These are phyloP conservation scores for Thermoascus crustaceus DNA, from an alignment of 2,329 filamentous ascomycete genomes.

Conservation along the genomic window DNA sequence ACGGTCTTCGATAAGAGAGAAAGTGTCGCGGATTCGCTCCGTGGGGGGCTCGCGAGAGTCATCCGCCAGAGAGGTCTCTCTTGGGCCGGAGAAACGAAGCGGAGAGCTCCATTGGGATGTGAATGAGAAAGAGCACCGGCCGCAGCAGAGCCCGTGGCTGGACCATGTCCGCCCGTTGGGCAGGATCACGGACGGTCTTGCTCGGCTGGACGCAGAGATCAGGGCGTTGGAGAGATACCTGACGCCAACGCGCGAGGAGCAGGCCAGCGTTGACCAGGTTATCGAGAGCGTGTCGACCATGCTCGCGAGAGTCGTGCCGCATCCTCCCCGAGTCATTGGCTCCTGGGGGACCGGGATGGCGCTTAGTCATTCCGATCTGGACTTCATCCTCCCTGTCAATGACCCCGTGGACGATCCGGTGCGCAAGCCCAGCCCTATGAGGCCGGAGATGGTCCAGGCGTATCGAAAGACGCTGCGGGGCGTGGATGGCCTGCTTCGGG, in stretches of 20 bases:
- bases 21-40: too few species aligned
- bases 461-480: constrained; percentile 17
- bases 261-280: constrained; percentile 18
- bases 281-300: constrained; percentile 19
- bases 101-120: constrained; percentile 7
- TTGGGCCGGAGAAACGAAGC: not conserved
- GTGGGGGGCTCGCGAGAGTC: too few species aligned
- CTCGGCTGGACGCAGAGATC: constrained; percentile 40
- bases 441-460: constrained; percentile 20
- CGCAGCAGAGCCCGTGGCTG: constrained; percentile 28
- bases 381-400: constrained; percentile 36
- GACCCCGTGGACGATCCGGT: constrained; percentile 14
- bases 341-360: constrained; percentile 47
- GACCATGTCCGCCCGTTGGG: constrained; percentile 11
- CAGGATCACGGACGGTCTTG: constrained; percentile 13
- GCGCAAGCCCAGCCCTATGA: constrained; percentile 26
- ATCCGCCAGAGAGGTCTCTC: too few species aligned
- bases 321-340: constrained; percentile 41
- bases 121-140: constrained; percentile 7
- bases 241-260: constrained; percentile 37
- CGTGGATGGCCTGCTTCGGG: constrained; percentile 16
- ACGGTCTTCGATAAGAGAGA: not conserved
- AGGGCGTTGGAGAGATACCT: constrained; percentile 38
- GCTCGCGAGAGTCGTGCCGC: constrained; percentile 19
- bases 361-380: constrained; percentile 47